Conservation (phyloP, 163 green algal genomes). For the Trebouxiophyceae sp. region DNA sequence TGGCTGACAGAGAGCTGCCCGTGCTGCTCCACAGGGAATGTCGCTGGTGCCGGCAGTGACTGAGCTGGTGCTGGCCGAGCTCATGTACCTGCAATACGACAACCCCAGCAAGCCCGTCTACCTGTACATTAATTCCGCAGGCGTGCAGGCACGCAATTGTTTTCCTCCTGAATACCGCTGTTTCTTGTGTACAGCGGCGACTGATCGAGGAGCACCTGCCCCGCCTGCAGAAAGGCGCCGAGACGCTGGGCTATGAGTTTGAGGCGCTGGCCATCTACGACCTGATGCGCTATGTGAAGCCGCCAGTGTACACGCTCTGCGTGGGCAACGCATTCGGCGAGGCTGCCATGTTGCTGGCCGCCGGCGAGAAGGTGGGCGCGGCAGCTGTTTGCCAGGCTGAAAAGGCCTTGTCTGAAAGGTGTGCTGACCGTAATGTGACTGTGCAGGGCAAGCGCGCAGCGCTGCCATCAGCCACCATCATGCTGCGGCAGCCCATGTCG, state of each 20-base stretch:
- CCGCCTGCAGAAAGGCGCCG: constrained; percentile 70
- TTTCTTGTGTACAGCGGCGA: too few species aligned
- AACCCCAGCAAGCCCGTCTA: constrained; percentile 82
- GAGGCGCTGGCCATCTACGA: constrained; percentile 98
- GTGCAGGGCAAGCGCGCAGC: constrained; percentile 75
- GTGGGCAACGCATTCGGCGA: constrained; percentile 95
- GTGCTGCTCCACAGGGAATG: constrained; percentile 76
- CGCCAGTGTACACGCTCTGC: constrained; percentile 70
- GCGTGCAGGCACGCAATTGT: constrained; percentile 58
- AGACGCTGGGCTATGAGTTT: constrained; percentile 94
- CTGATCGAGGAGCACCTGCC: too few species aligned
- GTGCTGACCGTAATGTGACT: too few species aligned
- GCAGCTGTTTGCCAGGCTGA: too few species aligned
- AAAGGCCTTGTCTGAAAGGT: too few species aligned
- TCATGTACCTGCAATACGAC: constrained; percentile 97
- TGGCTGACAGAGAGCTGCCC: neutral
- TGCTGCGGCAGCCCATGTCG: constrained; percentile 92
- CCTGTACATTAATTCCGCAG: constrained; percentile 99
- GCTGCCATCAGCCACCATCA: constrained; percentile 86
- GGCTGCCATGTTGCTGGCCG: constrained; percentile 89
- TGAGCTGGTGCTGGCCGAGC: constrained; percentile 94
- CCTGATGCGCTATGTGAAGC: constrained; percentile 92
- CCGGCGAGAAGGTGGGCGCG: constrained; percentile 60
- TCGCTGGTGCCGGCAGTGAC: constrained; percentile 92
- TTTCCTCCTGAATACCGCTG: too few species aligned